phyloP scores from a whole-genome alignment of 1,284 basidiomycete genomes.

The Moniliophthora roreri region DNA sequence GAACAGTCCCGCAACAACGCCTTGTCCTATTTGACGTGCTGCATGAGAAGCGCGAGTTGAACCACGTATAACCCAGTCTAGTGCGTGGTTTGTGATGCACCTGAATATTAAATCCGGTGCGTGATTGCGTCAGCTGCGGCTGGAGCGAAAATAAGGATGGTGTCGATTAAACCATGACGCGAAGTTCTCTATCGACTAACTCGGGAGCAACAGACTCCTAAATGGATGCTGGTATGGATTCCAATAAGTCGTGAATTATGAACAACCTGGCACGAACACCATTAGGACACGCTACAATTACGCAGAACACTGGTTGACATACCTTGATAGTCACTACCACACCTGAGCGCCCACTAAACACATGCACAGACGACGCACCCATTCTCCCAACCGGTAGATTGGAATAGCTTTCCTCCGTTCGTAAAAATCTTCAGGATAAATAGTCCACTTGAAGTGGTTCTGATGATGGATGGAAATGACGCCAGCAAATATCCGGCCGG shows the following conservation, averaged over 20 bases:
- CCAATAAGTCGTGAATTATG: slow-evolving; percentile 81
- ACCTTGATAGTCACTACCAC: slow-evolving; percentile 76
- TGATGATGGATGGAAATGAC: slow-evolving; percentile 48
- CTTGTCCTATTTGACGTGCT: slow-evolving; percentile 69
- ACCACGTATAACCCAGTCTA: slow-evolving; percentile 63
- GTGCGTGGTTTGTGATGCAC: slow-evolving; percentile 68
- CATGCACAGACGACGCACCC: slow-evolving; percentile 12
- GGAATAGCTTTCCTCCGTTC: slow-evolving; percentile 65
- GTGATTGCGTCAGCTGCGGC: slow-evolving; percentile 8
- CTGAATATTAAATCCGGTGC: slow-evolving; percentile 69
- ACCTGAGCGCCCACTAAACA: slow-evolving; percentile 37
- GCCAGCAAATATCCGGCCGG: slow-evolving; percentile 59
- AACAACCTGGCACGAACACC: slow-evolving; percentile 47
- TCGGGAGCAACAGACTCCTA: slow-evolving; percentile 71
- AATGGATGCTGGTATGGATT: slow-evolving; percentile 69
- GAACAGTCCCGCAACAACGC: slow-evolving; percentile 64
- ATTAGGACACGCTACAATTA: not conserved
- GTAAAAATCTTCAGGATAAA: slow-evolving; percentile 72
- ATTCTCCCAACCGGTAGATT: slow-evolving; percentile 61
- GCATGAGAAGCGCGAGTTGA: slow-evolving; percentile 79
- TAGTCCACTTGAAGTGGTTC: slow-evolving; percentile 58
- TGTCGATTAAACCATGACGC: slow-evolving; percentile 65
- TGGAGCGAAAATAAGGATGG: not conserved
- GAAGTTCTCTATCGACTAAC: slow-evolving; percentile 63
- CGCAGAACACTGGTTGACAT: slow-evolving; percentile 14